Evolutionary conservation across 192 early-diverging fungal species (phyloP).

Genomic region (Mortierella hygrophila): DNA sequence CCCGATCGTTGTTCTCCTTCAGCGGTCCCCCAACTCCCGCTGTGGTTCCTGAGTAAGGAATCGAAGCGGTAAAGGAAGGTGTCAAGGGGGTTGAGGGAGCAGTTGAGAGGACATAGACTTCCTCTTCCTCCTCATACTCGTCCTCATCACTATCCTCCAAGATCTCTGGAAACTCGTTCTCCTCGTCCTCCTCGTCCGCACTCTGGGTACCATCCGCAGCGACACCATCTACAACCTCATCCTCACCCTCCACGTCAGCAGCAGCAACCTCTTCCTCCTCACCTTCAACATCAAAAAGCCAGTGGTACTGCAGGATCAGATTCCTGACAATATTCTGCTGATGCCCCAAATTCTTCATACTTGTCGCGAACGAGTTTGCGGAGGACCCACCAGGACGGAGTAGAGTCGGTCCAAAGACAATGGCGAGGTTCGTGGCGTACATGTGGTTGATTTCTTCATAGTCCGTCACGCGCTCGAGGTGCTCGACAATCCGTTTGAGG

Average conservation of each 20-base stretch:
- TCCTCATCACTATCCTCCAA: conserved; percentile 40
- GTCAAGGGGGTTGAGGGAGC: not conserved
- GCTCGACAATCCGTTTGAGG: conserved; percentile 78
- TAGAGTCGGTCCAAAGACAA: conserved; percentile 97
- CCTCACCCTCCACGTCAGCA: not conserved
- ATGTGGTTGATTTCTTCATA: conserved; percentile 88
- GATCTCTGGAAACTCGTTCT: conserved; percentile 39
- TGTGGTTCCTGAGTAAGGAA: not conserved
- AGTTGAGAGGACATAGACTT: conserved; percentile 3
- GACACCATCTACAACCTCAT: not conserved
- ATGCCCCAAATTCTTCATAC: conserved; percentile 82
- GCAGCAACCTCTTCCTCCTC: conserved; percentile 54
- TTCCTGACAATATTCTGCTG: conserved; percentile 80
- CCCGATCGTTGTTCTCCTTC: conserved; percentile 9
- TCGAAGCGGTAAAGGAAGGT: not conserved
- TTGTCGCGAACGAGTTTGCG: conserved; percentile 64
- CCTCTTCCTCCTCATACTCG: conserved; percentile 19
- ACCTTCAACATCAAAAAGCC: conserved; percentile 79
- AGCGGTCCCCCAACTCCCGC: not conserved
- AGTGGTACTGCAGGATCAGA: conserved; percentile 82
- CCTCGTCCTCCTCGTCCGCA: conserved; percentile 21
- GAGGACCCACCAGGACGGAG: conserved; percentile 74
- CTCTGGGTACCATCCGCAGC: not conserved
- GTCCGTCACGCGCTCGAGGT: conserved; percentile 81
- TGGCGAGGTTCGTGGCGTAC: conserved; percentile 90